Conservation (phyloP, 2,329 filamentous ascomycete species). For the Plectosphaerella sp. region DNA sequence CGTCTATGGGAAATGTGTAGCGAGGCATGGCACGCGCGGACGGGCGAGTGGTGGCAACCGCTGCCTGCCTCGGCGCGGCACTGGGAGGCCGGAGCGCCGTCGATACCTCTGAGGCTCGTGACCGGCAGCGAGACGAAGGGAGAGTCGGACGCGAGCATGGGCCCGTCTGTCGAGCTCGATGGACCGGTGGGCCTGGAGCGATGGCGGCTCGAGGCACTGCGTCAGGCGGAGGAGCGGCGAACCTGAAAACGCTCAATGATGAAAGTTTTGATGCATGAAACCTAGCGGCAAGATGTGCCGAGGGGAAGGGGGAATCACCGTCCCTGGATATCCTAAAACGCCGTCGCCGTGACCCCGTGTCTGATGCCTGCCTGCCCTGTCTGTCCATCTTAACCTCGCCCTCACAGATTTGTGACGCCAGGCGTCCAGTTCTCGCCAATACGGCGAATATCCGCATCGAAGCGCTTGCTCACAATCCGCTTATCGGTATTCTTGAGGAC, state of each 20-base stretch:
- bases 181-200: slow-evolving; percentile 33
- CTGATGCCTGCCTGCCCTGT: not conserved
- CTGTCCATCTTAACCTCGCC: slow-evolving; percentile 1
- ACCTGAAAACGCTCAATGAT: not conserved
- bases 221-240: slow-evolving; percentile 12
- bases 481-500: slow-evolving; percentile 48
- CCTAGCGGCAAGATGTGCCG: not conserved
- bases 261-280: slow-evolving; percentile 1
- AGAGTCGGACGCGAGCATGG: slow-evolving; percentile 8
- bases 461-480: slow-evolving; percentile 77
- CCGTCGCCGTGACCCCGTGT: slow-evolving; percentile 7
- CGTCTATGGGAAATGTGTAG: slow-evolving; percentile 82
- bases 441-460: slow-evolving; percentile 75
- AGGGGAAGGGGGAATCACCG: not conserved
- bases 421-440: slow-evolving; percentile 85
- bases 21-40: slow-evolving; percentile 63
- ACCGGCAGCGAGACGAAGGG: not conserved
- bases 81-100: slow-evolving; percentile 52
- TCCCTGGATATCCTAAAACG: not conserved
- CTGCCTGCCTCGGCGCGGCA: slow-evolving; percentile 57
- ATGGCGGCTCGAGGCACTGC: slow-evolving; percentile 29
- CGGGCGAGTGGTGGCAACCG: slow-evolving; percentile 58
- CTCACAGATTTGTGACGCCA: slow-evolving; percentile 58
- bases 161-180: slow-evolving; percentile 22
- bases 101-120: slow-evolving; percentile 5